A percentile compares a stretch with the other conserved stretches of the same genome.
These are phyloP conservation scores for Catharanthus roseus DNA, from an alignment of 257 asterid genomes.

Conservation along the genomic window DNA sequence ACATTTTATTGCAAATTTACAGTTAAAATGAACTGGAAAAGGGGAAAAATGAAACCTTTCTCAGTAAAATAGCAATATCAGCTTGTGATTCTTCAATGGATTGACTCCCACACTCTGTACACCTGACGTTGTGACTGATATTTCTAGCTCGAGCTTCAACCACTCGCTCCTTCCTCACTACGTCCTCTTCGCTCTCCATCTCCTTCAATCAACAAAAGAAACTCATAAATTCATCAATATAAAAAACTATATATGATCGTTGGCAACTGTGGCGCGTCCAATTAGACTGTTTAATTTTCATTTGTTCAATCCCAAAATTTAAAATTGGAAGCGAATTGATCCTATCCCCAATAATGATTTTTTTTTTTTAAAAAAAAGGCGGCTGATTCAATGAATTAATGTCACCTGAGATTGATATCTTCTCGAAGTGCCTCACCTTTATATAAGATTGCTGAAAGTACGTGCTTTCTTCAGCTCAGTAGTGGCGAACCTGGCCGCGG, in stretches of 20 bases:
- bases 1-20: neutral
- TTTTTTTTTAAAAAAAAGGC: too few species aligned
- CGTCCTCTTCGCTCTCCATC: slow-evolving; percentile 60
- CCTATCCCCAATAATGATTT: neutral
- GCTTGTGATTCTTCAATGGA: slow-evolving; percentile 98
- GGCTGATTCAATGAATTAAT: neutral
- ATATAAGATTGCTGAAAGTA: neutral
- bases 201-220: neutral
- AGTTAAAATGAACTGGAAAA: neutral
- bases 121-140: slow-evolving; percentile 91
- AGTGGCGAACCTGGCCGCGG: neutral
- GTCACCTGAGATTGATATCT: neutral
- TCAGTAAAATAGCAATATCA: slow-evolving; percentile 80
- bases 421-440: neutral
- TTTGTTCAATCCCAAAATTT: neutral
- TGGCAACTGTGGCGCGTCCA: neutral
- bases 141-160: slow-evolving; percentile 88
- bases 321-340: neutral
- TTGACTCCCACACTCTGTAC: slow-evolving; percentile 96
- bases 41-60: slow-evolving; percentile 46
- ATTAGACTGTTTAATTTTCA: neutral
- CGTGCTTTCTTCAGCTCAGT: neutral
- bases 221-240: neutral
- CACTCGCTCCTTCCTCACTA: slow-evolving; percentile 46
- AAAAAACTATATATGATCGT: neutral